phyloP scores from a whole-genome alignment of 345 rosid genomes.

The Anacardium occidentale region DNA sequence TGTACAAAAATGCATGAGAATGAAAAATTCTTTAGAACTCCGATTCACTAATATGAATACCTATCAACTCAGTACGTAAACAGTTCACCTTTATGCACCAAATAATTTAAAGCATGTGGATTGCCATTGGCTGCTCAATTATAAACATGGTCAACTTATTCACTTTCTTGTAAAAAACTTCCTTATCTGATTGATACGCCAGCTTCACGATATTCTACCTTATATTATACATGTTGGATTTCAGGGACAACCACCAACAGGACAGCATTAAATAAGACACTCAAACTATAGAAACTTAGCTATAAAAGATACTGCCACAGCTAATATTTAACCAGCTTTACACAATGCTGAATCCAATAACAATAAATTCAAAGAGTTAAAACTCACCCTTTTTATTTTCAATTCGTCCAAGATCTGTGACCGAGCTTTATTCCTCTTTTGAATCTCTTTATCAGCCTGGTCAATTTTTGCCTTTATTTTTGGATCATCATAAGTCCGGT shows the following conservation, averaged over 20 bases:
- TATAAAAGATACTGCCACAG: background rate
- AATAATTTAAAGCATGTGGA: background rate
- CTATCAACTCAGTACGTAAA: background rate
- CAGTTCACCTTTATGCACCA: background rate
- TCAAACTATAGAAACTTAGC: too few relatives aligned
- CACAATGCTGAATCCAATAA: background rate
- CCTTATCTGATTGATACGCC: background rate
- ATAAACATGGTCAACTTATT: background rate
- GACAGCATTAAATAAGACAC: too few relatives aligned
- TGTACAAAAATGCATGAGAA: background rate
- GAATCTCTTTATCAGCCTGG: slow-evolving; percentile 58
- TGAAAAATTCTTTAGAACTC: background rate
- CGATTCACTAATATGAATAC: background rate
- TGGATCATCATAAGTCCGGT: slow-evolving; percentile 57
- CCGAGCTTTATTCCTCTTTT: slow-evolving; percentile 44
- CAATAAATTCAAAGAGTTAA: background rate
- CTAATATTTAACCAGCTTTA: background rate
- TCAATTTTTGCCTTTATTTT: slow-evolving; percentile 63
- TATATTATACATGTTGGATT: background rate
- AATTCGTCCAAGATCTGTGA: slow-evolving; percentile 39
- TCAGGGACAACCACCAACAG: background rate
- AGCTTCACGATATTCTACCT: background rate
- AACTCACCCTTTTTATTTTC: slow-evolving; percentile 64
- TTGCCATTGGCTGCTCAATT: background rate
- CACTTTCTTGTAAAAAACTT: background rate